Percentiles rank a stretch among this genome's conserved stretches.
Conservation (phyloP, 495 filamentous ascomycete genomes). For the Talaromyces liani region DNA sequence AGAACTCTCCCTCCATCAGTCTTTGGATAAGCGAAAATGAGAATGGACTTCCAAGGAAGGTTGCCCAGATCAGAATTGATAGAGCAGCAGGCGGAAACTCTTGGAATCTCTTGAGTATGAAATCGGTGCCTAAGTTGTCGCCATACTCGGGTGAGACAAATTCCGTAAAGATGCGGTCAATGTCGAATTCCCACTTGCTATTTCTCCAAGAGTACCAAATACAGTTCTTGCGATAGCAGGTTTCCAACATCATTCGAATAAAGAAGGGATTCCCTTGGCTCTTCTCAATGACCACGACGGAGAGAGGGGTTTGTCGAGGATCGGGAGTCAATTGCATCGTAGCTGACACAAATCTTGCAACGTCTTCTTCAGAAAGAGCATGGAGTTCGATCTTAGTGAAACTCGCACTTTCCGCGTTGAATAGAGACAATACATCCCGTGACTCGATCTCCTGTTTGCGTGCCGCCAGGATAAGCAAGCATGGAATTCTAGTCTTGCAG, state of each 20-base stretch:
- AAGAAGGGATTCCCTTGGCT: constrained; percentile 80
- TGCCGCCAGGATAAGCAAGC: constrained; percentile 62
- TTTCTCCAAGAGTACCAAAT: constrained; percentile 84
- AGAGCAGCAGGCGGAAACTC: constrained; percentile 66
- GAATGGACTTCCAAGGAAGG: constrained; percentile 70
- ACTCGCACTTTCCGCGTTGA: constrained; percentile 35
- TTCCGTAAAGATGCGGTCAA: constrained; percentile 74
- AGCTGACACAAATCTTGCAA: constrained; percentile 66
- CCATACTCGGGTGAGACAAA: constrained; percentile 71
- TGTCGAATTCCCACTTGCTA: constrained; percentile 71
- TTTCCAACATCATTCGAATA: constrained; percentile 82
- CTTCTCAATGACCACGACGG: constrained; percentile 74
- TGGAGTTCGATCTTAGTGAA: constrained; percentile 58
- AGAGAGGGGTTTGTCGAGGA: constrained; percentile 33
- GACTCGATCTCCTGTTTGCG: constrained; percentile 34
- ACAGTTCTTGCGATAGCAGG: constrained; percentile 74
- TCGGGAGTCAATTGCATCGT: constrained; percentile 52
- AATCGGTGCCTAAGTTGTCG: constrained; percentile 69
- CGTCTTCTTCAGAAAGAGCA: constrained; percentile 66
- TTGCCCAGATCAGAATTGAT: constrained; percentile 80
- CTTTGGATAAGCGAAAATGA: constrained; percentile 74
- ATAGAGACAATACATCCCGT: constrained; percentile 30
- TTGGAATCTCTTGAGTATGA: constrained; percentile 66
- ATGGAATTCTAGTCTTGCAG: constrained; percentile 61
- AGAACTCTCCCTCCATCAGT: constrained; percentile 61